phyloP scores from a whole-genome alignment of 441 rosid genomes.

The Erodium trifolium region DNA sequence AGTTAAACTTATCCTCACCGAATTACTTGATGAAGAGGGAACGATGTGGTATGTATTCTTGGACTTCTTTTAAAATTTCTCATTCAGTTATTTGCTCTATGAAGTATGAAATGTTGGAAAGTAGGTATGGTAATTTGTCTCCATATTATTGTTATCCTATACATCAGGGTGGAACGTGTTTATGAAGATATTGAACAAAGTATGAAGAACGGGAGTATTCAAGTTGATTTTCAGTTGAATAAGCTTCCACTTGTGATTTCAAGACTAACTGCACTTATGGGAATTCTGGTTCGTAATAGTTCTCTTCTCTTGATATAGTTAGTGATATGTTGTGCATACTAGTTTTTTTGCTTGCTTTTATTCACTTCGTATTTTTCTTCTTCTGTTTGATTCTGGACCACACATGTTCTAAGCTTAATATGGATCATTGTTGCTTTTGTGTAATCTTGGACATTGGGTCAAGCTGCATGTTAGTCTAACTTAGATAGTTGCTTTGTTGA shows the following conservation, averaged over 20 bases:
- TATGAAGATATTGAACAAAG: conserved; percentile 59
- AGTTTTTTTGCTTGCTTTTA: not conserved
- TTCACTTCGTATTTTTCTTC: not conserved
- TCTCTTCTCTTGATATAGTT: not conserved
- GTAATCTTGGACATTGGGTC: not conserved
- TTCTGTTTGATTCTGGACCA: not conserved
- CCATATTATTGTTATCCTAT: conserved; percentile 19
- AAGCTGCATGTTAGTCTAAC: not conserved
- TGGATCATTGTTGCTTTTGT: not conserved
- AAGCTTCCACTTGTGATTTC: conserved; percentile 75
- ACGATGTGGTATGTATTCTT: conserved; percentile 59
- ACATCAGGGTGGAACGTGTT: conserved; percentile 79
- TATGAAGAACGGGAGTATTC: conserved; percentile 40
- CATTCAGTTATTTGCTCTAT: not conserved
- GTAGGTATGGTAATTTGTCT: conserved; percentile 16
- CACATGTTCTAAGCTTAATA: not conserved
- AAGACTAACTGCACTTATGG: conserved; percentile 73
- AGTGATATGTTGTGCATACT: not conserved
- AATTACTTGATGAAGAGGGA: conserved; percentile 83
- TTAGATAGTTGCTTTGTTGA: not conserved
- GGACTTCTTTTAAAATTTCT: not conserved
- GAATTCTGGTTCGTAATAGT: conserved; percentile 61
- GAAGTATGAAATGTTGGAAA: not conserved
- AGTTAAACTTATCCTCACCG: conserved; percentile 56
- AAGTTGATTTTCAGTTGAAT: conserved; percentile 53